A percentile compares a stretch with the other conserved stretches of the same genome.
These are phyloP conservation scores for Guillardia theta DNA, from an alignment of 78 protist genomes.

Conservation along the genomic window DNA sequence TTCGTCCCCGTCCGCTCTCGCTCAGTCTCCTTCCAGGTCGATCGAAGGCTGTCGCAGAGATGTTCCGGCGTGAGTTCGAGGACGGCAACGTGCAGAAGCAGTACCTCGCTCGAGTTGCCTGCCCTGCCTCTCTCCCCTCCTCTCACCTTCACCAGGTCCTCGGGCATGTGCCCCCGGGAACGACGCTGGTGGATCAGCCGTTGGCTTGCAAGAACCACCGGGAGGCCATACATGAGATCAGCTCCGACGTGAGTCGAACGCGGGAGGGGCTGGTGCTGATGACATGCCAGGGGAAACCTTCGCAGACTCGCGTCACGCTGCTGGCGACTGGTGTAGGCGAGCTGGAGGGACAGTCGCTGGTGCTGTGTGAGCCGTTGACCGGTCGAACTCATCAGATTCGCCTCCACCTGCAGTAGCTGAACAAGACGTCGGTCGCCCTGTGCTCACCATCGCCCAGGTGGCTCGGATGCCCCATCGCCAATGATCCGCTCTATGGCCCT, in stretches of 20 bases:
- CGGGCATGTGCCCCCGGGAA: neutral
- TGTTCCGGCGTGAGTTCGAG: neutral
- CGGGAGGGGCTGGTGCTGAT: neutral
- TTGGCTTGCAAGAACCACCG: neutral
- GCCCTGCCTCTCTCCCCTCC: slow-evolving; percentile 26
- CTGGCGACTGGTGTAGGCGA: no score
- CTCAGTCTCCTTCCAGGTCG: neutral
- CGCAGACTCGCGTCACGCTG: neutral
- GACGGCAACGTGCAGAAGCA: slow-evolving; percentile 53
- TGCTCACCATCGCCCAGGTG: no score
- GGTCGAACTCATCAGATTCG: neutral
- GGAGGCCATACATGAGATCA: neutral
- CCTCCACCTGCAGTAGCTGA: neutral
- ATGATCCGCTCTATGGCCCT: neutral
- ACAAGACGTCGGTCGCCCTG: no score
- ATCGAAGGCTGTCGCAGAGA: slow-evolving; percentile 42
- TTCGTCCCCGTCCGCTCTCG: neutral
- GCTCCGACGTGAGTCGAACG: neutral
- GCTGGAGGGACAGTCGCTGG: neutral
- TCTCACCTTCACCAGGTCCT: neutral
- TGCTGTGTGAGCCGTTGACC: neutral
- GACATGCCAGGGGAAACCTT: neutral
- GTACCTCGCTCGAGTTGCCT: slow-evolving; percentile 77
- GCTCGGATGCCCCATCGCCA: neutral
- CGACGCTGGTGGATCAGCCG: neutral